Evolutionary conservation across 495 filamentous ascomycete genomes (phyloP), one percentile per base, ranked within the genome.

Genomic region (Neurospora sp.): DNA sequence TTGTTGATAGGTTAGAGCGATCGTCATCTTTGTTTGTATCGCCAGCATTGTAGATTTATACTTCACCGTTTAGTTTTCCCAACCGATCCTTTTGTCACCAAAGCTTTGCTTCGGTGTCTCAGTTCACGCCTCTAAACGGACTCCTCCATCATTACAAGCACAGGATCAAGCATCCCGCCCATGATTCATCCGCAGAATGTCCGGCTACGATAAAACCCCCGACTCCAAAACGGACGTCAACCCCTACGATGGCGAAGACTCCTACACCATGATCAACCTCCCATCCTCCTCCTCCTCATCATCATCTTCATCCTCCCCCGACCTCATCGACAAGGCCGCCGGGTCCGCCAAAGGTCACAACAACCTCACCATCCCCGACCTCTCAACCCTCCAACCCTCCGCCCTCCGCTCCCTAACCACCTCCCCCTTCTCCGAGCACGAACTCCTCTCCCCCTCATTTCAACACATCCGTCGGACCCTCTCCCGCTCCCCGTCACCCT

Each of bases 371-470:
- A 65, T 65, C 14, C 53, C 53, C 27, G 27, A 65, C 53, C 27
- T 65, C 22, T 65, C 53, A 14, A 31, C 12, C 22, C 22, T 61
- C 4, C 40, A 42, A 14, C 40, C 14, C 4, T 42, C 53, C 16
- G 68, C 71, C n/a, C 79, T 81, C 71, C 77, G 81, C 12, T 75
- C 80, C 27, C 73, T 81, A 0, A 77, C 81, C 2, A 77, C 77
- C 40, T 80, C 78, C 73, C 81, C 79, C 2, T 76, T 78, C 22
- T 79, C 81, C 6, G 73, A 71, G 18, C 71, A 45, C 39, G 73
- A 71, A 6, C 68, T 68, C 20, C 40, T 69, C 2, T 75, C 74
- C 1, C 74, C 53, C 22, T 65, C 53, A 4, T 65, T 65, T 8
- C 53, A 65, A 18, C 76, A n/a, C 27, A n/a, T 40, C 74, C 16